Evolutionary conservation across 768 basidiomycete species (phyloP), one percentile per base, ranked within the genome.

Genomic region (Astraeus odoratus): DNA sequence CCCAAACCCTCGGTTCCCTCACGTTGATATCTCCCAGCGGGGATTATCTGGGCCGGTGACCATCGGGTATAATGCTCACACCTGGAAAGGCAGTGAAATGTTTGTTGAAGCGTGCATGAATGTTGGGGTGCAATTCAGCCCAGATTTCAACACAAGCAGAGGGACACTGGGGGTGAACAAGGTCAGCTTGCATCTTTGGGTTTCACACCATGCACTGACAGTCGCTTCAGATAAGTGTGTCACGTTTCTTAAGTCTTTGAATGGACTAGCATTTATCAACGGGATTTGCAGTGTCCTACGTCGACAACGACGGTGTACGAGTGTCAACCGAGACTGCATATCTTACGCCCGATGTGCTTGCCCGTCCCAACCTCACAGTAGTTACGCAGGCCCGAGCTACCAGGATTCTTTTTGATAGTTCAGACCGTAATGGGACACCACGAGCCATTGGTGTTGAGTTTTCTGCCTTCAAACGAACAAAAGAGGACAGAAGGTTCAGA

Each of bases 241-340:
- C 19, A 5, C 13, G 0, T 31, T 2, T 13, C 2, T n/a, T 3
- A 25, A 30, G 27, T 4, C n/a, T 26, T 8, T 26, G 24, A n/a
- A n/a, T n/a, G n/a, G n/a, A n/a, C n/a, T n/a, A 29, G 19, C 16
- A n/a, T 8, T 31, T 3, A 3, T 29, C 50, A n/a, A 9, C 55
- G 26, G 31, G 33, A 46, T 8, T 46, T 2, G 1, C 48, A 86
- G 85, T 86, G 80, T 83, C 81, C 0, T 86, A 81, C 50, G 70
- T 86, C 41, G 70, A 78, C 53, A 47, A 67, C 26, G 69, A 67
- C 9, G 69, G 70, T 26, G 63, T 66, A 44, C 75, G 85, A 0
- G 79, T 81, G 6, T 79, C 83, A 1, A 70, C 80, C 1, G 82
- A 86, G 55, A 64, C 72, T 1, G 81, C 81, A 0, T 87, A 86